Base-by-base conservation (phyloP, 176 grass and related monocot species). In the Oropetium thomaeum region DNA sequence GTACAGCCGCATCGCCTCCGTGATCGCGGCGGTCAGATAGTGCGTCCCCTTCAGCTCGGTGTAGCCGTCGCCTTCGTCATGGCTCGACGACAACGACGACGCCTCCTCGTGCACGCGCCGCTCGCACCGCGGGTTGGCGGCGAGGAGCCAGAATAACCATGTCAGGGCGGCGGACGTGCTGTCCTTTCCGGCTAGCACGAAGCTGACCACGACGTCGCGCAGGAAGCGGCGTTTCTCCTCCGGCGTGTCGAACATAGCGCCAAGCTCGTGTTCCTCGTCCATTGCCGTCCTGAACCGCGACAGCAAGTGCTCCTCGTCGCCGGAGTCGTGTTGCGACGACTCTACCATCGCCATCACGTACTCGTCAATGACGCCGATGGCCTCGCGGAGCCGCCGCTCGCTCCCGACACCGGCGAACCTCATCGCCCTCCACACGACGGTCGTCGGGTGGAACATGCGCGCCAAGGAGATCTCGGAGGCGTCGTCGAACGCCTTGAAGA, bases 101-200 rank as follows among this genome's bases (percentile, higher is more conserved):
- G 65, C 83, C 58, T 89, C 86, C 51, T 87, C 70, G 75, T 69
- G 7, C 27, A 85, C 86, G 23, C 54, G 86, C 49, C 69, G 14
- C 67, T 90, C 81, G 72, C 87, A 79, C 39, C 62, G 67, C 62
- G 81, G 74, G 65, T 87, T 72, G 63, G 53, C 87, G 49, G 67
- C 67, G 44, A 87, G 81, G 27, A 89, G 81, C 92, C 92, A 96
- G 86, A 96, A 92, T 74, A 96, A 82, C 89, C 92, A 92, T 1
- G 84, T 83, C 3, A 96, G 81, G 0, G 69, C 93, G 10, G 87
- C 16, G 8, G 93, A 84, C 11, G 74, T 92, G 2, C 19, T 8
- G 89, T 92, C 93, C 78, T 89, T 89, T 20, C 93, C 93, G 4
- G 84, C 89, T 3, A 96, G 44, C 52, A 96, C 53, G 62, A 96